Evolutionary conservation across 768 basidiomycete genomes (phyloP).

Genomic region (Mycena olivaceomarginata): DNA sequence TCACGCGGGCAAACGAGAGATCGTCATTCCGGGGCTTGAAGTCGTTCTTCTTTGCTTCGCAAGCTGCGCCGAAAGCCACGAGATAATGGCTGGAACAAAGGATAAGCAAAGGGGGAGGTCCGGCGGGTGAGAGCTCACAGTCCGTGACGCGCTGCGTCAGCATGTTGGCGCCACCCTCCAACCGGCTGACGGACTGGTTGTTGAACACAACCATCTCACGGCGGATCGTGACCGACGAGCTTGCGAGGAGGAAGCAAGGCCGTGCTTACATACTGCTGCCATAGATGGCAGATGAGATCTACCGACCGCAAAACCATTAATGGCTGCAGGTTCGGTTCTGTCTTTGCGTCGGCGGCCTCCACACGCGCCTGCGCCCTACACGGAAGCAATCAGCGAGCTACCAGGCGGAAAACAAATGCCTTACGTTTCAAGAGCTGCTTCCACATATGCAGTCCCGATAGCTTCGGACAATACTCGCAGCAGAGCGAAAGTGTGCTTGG

Average conservation of each 20-base stretch:
- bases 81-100: constrained; percentile 73
- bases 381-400: constrained; percentile 29
- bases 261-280: constrained; percentile 97
- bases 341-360: constrained; percentile 83
- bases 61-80: constrained; percentile 86
- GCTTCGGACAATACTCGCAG: constrained; percentile 91
- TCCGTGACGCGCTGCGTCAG: constrained; percentile 90
- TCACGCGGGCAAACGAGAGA: constrained; percentile 93
- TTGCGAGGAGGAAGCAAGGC: constrained; percentile 92
- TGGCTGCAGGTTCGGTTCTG: constrained; percentile 86
- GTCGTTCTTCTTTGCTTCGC: constrained; percentile 96
- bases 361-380: constrained; percentile 83
- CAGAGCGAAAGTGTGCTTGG: constrained; percentile 91
- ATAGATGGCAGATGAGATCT: constrained; percentile 95
- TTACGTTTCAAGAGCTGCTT: constrained; percentile 94
- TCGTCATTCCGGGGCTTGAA: constrained; percentile 99
- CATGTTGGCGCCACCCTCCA: constrained; percentile 89
- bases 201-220: constrained; percentile 96
- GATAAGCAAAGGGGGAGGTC: background rate
- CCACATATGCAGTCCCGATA: constrained; percentile 89
- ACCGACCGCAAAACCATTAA: constrained; percentile 80
- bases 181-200: constrained; percentile 87
- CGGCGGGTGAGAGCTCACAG: constrained; percentile 65
- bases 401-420: constrained; percentile 51
- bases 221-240: constrained; percentile 89